Evolutionary conservation across 805 yeast species (phyloP).

Genomic region (Nakazawaea molendinolei): DNA sequence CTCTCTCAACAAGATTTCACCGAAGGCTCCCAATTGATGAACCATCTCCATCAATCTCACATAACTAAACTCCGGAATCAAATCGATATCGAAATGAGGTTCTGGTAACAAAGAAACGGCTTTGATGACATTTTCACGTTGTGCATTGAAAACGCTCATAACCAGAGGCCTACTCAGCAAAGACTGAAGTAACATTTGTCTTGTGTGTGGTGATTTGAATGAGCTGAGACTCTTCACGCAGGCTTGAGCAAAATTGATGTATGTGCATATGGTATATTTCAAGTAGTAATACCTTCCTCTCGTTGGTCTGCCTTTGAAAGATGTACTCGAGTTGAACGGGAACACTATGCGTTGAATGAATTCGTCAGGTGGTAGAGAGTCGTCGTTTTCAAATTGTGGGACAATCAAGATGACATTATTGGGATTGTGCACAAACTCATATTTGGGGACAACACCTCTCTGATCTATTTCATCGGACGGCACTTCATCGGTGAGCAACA

Average conservation of each 20-base stretch:
- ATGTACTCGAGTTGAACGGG: background rate
- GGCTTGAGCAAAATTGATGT: conserved; percentile 1
- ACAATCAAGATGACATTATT: background rate
- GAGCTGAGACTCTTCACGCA: conserved; percentile 1
- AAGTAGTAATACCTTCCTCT: conserved; percentile 4
- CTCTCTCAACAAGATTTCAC: conserved; percentile 2
- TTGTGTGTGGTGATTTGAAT: conserved; percentile 3
- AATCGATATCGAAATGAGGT: conserved; percentile 6
- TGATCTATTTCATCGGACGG: conserved; percentile 4
- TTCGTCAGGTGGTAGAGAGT: conserved; percentile 2
- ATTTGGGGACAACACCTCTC: background rate
- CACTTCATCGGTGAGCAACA: conserved; percentile 1
- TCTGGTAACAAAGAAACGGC: background rate
- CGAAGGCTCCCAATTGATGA: conserved; percentile 3
- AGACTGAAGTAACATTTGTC: conserved; percentile 3
- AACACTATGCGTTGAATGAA: conserved; percentile 6
- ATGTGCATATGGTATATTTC: conserved; percentile 3
- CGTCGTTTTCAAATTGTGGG: background rate
- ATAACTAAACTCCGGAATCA: background rate
- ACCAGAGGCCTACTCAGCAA: conserved; percentile 1
- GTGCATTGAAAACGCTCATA: conserved; percentile 2
- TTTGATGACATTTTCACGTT: background rate
- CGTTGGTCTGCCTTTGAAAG: background rate
- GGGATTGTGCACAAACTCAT: conserved; percentile 4
- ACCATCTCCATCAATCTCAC: conserved; percentile 3